Base-by-base conservation (phyloP, 345 rosid species). In the Lepidium africanum region DNA sequence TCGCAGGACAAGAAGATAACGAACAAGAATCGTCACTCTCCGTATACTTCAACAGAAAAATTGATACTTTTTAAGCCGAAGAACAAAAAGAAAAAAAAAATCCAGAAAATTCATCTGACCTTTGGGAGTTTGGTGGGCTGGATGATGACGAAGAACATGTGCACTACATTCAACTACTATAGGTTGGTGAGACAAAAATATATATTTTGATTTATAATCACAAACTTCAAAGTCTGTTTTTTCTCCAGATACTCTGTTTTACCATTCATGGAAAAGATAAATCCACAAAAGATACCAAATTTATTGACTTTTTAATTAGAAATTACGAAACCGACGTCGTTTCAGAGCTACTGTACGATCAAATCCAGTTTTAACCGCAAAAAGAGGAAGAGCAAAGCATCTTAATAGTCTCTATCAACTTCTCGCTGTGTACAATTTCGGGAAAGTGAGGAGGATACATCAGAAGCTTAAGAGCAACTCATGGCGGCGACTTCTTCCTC, bases 401-500 rank as follows among this genome's bases (percentile, higher is more conserved):
- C 63, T 67, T 46, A n/a, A 27, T 14, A 9, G 6, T 51, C 75
- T 62, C 27, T 65, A n/a, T 25, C 30, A 47, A 19, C 45, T 33
- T 55, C 32, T 10, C n/a, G n/a, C 32, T 36, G 36, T 42, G 30
- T 48, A 49, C 53, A 48, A 10, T 56, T 38, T 47, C 42, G 30
- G 45, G 46, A 72, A 57, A 73, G 62, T 36, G 68, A 73, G 38
- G 60, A 30, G 60, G 67, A 50, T 42, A 42, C 62, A n/a, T n/a
- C n/a, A 71, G 69, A 53, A 11, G 25, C 57, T 5, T 2, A 43
- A 32, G 41, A 63, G 12, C 41, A 40, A 41, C n/a, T 42, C 65
- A 57, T 75, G 70, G 81, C 80, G 75, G 83, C 83, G 15, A 63
- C 81, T 10, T 76, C 87, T 47, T 71, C 87, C 50, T 76, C 84